These are phyloP conservation scores for Orbilia brochopaga DNA, from an alignment of 2,329 filamentous ascomycete species.

Conservation along the genomic window DNA sequence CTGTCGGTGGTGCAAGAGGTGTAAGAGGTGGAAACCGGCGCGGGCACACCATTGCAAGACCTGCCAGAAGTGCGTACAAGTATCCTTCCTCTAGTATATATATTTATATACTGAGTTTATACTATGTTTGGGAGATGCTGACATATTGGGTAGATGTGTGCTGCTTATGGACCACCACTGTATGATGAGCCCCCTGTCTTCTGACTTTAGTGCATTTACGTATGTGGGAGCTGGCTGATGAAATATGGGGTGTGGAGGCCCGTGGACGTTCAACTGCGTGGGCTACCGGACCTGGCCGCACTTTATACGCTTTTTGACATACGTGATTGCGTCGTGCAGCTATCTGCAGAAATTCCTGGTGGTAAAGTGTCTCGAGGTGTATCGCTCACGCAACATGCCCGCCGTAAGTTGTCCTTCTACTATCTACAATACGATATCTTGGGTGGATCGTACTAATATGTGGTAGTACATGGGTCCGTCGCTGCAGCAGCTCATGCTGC, in stretches of 20 bases:
- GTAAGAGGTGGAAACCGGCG: slow-evolving; percentile 74
- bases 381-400: slow-evolving; percentile 70
- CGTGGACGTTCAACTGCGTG: slow-evolving; percentile 84
- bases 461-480: slow-evolving; percentile 72
- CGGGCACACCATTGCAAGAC: slow-evolving; percentile 81
- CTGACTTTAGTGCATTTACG: not conserved
- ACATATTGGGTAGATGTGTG: slow-evolving; percentile 17
- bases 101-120: too few relatives aligned
- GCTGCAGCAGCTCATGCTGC: slow-evolving; percentile 65
- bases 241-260: slow-evolving; percentile 56
- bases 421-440: not conserved
- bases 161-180: slow-evolving; percentile 79
- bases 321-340: slow-evolving; percentile 69
- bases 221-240: not conserved
- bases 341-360: slow-evolving; percentile 70
- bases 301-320: slow-evolving; percentile 78
- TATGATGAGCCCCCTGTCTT: slow-evolving; percentile 7
- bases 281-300: slow-evolving; percentile 81
- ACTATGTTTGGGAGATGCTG: slow-evolving; percentile 56
- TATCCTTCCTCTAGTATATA: not conserved
- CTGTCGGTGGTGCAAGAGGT: slow-evolving; percentile 75
- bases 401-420: slow-evolving; percentile 58
- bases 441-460: not conserved
- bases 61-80: slow-evolving; percentile 66
- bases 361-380: slow-evolving; percentile 67